phyloP scores from a whole-genome alignment of 306 rosid genomes.

The Dryas alaskensis region DNA sequence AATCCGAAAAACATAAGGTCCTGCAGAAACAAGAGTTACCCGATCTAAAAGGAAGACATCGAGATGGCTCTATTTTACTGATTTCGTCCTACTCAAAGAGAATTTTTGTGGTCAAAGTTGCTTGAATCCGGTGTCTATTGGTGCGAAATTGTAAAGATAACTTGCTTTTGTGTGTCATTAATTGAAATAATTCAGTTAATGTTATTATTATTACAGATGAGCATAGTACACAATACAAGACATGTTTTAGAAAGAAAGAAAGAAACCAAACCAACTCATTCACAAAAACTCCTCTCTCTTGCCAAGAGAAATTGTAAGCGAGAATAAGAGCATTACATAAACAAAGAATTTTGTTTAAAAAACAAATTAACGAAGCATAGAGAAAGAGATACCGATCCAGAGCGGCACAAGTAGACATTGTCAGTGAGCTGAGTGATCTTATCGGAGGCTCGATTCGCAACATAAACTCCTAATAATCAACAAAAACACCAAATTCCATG shows the following conservation, averaged over 20 bases:
- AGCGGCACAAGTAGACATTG: conserved; percentile 88
- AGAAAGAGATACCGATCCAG: conserved; percentile 68
- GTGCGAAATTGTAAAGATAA: neutral
- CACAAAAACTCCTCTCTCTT: neutral
- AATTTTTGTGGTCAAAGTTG: neutral
- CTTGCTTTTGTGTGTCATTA: neutral
- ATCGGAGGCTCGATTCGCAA: conserved; percentile 85
- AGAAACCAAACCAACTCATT: neutral
- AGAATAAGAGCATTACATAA: neutral
- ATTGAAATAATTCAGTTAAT: neutral
- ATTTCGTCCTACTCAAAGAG: neutral
- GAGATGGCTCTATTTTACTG: neutral
- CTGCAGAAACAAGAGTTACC: neutral
- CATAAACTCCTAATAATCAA: conserved; percentile 58
- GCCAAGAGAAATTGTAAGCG: neutral
- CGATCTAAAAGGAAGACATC: neutral
- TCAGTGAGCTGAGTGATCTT: conserved; percentile 88
- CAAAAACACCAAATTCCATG: neutral
- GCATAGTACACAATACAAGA: neutral
- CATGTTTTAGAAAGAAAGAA: neutral
- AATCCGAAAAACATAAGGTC: neutral
- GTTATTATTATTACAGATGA: neutral
- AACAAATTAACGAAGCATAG: neutral
- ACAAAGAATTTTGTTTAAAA: neutral
- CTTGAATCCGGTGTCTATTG: too few species aligned